Conservation (phyloP, 805 yeast genomes). For the Yarrowia deformans region DNA sequence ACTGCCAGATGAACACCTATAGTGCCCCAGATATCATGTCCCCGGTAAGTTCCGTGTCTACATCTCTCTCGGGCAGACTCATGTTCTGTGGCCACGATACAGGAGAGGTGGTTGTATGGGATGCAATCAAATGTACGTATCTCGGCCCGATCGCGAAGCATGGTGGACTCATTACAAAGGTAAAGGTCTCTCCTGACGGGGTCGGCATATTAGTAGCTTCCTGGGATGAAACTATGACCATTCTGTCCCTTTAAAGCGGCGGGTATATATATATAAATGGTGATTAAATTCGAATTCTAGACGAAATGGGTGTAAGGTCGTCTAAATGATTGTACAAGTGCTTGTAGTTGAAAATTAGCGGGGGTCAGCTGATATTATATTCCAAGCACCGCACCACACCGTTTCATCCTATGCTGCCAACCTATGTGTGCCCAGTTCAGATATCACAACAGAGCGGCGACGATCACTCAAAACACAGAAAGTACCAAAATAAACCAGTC, state of each 20-base stretch:
- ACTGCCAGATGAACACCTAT: conserved; percentile 67
- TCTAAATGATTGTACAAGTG: no score
- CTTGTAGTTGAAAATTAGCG: no score
- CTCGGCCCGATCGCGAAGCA: conserved; percentile 75
- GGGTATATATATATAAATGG: no score
- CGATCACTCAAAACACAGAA: not conserved
- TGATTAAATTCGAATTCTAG: no score
- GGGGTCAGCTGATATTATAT: no score
- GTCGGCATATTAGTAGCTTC: conserved; percentile 77
- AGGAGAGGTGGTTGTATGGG: conserved; percentile 79
- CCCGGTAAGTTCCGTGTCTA: conserved; percentile 57
- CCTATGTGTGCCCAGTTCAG: not conserved
- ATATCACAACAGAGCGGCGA: not conserved
- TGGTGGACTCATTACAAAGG: conserved; percentile 64
- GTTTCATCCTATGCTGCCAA: not conserved
- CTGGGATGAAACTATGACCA: conserved; percentile 69
- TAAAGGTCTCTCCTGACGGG: conserved; percentile 76
- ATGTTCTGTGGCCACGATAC: conserved; percentile 80
- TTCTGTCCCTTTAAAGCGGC: conserved; percentile 46
- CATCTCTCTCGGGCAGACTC: conserved; percentile 75
- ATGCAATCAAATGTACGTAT: conserved; percentile 66
- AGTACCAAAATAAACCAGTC: not conserved
- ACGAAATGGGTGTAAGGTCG: no score
- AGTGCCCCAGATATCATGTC: conserved; percentile 57
- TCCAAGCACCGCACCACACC: no score